These are phyloP conservation scores for Taiozyma sp. DNA, from an alignment of 1,139 yeast species.

Conservation along the genomic window DNA sequence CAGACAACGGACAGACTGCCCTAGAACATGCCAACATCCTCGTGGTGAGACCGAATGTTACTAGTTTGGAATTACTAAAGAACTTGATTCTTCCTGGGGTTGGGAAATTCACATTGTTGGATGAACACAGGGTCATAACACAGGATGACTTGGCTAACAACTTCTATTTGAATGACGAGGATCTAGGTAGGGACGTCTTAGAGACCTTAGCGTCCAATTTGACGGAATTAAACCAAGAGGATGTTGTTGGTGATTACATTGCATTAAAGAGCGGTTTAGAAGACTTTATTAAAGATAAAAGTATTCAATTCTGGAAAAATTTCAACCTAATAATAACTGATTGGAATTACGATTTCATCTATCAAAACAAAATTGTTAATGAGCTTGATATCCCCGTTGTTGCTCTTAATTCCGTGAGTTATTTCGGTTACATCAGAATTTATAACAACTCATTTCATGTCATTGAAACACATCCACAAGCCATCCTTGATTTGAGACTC, in stretches of 20 bases:
- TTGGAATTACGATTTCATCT: conserved; percentile 5
- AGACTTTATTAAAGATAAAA: conserved; percentile 16
- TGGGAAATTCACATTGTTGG: conserved; percentile 63
- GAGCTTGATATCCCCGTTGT: conserved; percentile 47
- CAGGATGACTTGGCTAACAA: conserved; percentile 48
- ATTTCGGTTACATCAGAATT: conserved; percentile 61
- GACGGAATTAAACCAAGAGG: conserved; percentile 48
- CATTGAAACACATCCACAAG: conserved; percentile 70
- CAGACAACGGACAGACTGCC: conserved; percentile 63
- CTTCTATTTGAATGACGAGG: conserved; percentile 51
- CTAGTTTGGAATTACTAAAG: conserved; percentile 69
- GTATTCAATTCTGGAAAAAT: conserved; percentile 40
- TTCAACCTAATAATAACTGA: conserved; percentile 49
- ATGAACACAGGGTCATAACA: conserved; percentile 33
- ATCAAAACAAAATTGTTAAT: neutral
- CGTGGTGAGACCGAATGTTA: conserved; percentile 53
- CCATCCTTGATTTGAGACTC: conserved; percentile 64
- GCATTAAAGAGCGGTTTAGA: conserved; percentile 18
- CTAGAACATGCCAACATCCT: conserved; percentile 59
- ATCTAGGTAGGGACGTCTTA: conserved; percentile 42
- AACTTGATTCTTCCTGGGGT: conserved; percentile 79
- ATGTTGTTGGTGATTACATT: conserved; percentile 4
- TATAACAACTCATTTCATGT: conserved; percentile 51
- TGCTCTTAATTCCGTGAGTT: conserved; percentile 51
- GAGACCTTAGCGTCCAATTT: conserved; percentile 37